phyloP scores from a whole-genome alignment of 2,329 filamentous ascomycete genomes.

The Hawksworthiomyces lignivorus region DNA sequence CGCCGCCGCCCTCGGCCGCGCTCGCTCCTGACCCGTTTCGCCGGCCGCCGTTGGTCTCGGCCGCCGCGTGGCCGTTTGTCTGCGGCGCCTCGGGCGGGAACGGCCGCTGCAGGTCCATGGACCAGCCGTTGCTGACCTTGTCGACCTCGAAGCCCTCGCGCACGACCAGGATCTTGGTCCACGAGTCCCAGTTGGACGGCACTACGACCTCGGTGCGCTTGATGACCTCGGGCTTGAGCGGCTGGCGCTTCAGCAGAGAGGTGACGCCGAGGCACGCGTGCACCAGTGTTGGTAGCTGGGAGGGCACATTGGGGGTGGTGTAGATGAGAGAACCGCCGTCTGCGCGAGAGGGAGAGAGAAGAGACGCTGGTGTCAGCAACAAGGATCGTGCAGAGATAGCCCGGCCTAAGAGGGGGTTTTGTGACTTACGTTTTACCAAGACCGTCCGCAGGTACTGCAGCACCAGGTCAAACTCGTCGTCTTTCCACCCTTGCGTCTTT shows the following conservation, averaged over 20 bases:
- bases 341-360: constrained; percentile 27
- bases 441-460: constrained; percentile 88
- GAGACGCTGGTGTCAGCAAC: no score
- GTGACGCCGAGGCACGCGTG: constrained; percentile 79
- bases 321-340: constrained; percentile 82
- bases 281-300: constrained; percentile 69
- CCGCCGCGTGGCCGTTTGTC: constrained; percentile 5
- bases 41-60: constrained; percentile 1
- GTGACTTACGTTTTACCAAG: constrained; percentile 66
- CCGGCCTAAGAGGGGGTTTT: no score
- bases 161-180: constrained; percentile 91
- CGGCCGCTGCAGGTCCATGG: constrained; percentile 64
- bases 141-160: constrained; percentile 91
- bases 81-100: constrained; percentile 26
- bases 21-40: not conserved
- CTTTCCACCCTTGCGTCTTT: constrained; percentile 85
- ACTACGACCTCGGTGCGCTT: constrained; percentile 92
- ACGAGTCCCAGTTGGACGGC: constrained; percentile 96
- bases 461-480: constrained; percentile 93
- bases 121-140: constrained; percentile 76
- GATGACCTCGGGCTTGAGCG: constrained; percentile 82
- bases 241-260: constrained; percentile 69
- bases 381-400: no score
- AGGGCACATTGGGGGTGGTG: constrained; percentile 67
- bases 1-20: not conserved